These are phyloP conservation scores for Raffaelea albimanens DNA, from an alignment of 2,329 filamentous ascomycete genomes.

Conservation along the genomic window DNA sequence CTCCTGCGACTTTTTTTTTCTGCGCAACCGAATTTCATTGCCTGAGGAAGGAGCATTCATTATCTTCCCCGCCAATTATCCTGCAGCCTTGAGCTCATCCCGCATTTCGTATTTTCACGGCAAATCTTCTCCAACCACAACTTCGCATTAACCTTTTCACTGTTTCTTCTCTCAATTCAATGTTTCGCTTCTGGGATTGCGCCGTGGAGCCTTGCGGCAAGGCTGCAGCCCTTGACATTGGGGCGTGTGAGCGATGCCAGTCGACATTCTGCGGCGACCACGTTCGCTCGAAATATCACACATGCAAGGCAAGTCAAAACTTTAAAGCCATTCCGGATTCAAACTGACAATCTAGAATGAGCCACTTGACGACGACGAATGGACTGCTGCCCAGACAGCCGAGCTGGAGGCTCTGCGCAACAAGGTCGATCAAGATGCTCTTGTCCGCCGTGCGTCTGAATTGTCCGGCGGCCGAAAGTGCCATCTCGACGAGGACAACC, in stretches of 20 bases:
- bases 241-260: conserved; percentile 1
- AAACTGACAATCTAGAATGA: neutral
- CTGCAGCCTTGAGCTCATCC: neutral
- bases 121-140: too few species aligned
- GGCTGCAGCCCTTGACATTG: conserved; percentile 1
- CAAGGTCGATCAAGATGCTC: neutral
- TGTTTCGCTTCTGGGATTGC: conserved; percentile 4
- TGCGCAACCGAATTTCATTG: neutral
- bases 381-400: conserved; percentile 2
- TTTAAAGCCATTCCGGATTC: neutral
- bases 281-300: neutral
- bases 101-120: too few species aligned
- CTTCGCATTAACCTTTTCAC: neutral
- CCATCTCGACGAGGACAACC: conserved; percentile 1
- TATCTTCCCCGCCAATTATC: neutral
- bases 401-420: neutral
- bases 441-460: neutral
- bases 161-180: neutral
- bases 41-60: neutral
- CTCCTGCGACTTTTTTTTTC: neutral
- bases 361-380: conserved; percentile 4
- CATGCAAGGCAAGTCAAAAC: neutral
- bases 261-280: conserved; percentile 1
- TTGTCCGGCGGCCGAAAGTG: neutral
- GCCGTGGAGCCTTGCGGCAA: neutral